Conservation (phyloP, 352 stramenopile genomes). For the Globisporangium heterothallicum region DNA sequence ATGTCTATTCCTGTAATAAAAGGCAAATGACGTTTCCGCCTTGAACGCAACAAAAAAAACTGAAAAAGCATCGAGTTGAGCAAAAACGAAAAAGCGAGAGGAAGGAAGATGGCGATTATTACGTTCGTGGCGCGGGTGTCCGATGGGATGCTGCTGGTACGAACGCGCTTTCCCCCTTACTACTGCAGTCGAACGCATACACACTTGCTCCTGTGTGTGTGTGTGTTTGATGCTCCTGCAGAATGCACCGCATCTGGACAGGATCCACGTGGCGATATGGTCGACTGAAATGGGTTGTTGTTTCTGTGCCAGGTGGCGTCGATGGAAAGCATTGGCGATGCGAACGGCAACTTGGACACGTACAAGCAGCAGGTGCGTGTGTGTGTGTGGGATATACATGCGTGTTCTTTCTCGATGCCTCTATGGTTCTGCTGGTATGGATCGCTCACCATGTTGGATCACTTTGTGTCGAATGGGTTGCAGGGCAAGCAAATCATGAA, state of each 20-base stretch:
- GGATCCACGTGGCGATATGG: too few species aligned
- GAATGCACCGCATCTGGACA: too few species aligned
- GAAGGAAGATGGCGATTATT: constrained; percentile 86
- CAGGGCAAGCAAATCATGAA: constrained; percentile 94
- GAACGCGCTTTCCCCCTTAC: neutral
- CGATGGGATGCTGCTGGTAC: constrained; percentile 90
- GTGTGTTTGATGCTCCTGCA: neutral
- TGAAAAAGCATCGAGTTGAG: neutral
- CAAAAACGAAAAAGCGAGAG: neutral
- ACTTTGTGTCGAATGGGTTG: neutral
- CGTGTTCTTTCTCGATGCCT: neutral
- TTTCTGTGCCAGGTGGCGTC: constrained; percentile 75
- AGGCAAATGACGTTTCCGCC: neutral
- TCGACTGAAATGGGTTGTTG: neutral
- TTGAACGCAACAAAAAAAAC: neutral
- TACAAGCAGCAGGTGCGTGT: constrained; percentile 78
- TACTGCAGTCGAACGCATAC: neutral
- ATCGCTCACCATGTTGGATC: too few species aligned
- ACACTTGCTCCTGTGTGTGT: neutral
- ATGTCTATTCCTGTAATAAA: neutral
- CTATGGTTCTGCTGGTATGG: constrained; percentile 1
- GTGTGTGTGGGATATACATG: too few species aligned
- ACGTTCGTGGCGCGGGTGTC: constrained; percentile 92
- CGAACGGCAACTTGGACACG: constrained; percentile 80
- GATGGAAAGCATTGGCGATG: constrained; percentile 87